phyloP scores from a whole-genome alignment of 2,329 filamentous ascomycete species.

The Huntiella bhutanensis region DNA sequence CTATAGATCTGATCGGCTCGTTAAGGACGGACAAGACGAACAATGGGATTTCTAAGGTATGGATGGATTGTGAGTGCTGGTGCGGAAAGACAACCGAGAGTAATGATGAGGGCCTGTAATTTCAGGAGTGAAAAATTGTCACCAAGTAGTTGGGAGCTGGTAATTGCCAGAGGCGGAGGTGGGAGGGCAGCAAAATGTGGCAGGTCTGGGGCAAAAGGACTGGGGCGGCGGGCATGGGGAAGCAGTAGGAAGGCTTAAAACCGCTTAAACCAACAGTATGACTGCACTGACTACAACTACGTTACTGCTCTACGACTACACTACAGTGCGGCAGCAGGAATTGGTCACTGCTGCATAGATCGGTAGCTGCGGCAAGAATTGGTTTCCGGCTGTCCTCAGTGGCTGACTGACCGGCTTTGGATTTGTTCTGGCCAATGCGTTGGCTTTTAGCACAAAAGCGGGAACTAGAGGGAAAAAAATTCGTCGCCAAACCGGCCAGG shows the following conservation, averaged over 20 bases:
- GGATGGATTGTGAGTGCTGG: conserved; percentile 7
- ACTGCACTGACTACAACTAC: too few species aligned
- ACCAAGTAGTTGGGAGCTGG: background rate
- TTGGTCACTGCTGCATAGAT: background rate
- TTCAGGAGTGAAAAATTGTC: conserved; percentile 11
- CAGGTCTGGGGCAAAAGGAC: background rate
- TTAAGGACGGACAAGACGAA: background rate
- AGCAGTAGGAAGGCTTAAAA: too few species aligned
- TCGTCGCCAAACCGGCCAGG: conserved; percentile 1
- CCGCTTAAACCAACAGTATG: too few species aligned
- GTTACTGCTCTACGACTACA: too few species aligned
- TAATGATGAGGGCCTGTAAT: conserved; percentile 10
- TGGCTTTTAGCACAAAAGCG: conserved; percentile 7
- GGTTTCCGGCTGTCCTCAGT: conserved; percentile 3
- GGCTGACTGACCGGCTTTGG: background rate
- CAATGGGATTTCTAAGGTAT: conserved; percentile 8
- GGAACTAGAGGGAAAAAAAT: conserved; percentile 8
- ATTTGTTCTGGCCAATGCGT: conserved; percentile 10
- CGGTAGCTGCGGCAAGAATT: background rate
- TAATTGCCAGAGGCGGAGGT: background rate
- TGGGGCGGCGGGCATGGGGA: background rate
- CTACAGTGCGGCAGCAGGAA: too few species aligned
- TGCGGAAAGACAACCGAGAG: conserved; percentile 2
- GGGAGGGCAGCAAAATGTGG: background rate
- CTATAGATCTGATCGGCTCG: conserved; percentile 11